Evolutionary conservation across 139 green algal genomes (phyloP).

Genomic region (Tetraselmis chui): DNA sequence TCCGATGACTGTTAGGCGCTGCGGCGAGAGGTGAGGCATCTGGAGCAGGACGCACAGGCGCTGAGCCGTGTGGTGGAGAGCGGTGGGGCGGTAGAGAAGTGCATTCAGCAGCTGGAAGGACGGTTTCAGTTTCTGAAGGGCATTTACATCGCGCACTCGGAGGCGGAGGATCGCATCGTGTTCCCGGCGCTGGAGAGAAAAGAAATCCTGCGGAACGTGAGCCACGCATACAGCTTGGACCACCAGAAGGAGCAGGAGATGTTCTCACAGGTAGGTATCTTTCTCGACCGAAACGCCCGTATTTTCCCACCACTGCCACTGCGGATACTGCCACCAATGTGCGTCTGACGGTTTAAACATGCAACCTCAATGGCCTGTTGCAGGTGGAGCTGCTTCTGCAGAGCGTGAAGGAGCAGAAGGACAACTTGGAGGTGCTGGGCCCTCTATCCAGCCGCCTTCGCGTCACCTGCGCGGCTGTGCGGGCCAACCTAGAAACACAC

Average conservation of each 20-base stretch:
- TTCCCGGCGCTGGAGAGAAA: conserved; percentile 95
- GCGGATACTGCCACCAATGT: no score
- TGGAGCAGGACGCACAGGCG: conserved; percentile 63
- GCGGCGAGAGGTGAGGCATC: conserved; percentile 64
- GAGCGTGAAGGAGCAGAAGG: background rate
- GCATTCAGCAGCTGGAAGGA: conserved; percentile 68
- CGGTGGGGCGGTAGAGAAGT: background rate
- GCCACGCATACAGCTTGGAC: conserved; percentile 93
- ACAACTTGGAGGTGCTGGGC: conserved; percentile 19
- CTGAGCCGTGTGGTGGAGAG: conserved; percentile 21
- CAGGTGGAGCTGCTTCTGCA: background rate
- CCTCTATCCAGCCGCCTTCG: conserved; percentile 44
- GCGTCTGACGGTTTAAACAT: no score
- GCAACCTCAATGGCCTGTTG: no score
- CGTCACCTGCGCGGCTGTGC: conserved; percentile 73
- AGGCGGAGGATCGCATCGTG: conserved; percentile 91
- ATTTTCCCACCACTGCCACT: no score
- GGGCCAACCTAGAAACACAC: conserved; percentile 76
- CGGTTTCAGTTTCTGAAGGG: conserved; percentile 87
- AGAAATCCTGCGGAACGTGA: conserved; percentile 88
- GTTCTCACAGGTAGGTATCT: conserved; percentile 47
- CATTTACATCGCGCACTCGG: conserved; percentile 72
- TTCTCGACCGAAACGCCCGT: no score
- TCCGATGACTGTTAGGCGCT: no score
- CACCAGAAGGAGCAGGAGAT: conserved; percentile 89